Percentiles rank a stretch among this genome's conserved stretches.
These are phyloP conservation scores for Eucalyptus curtisii DNA, from an alignment of 345 rosid species.

Conservation along the genomic window DNA sequence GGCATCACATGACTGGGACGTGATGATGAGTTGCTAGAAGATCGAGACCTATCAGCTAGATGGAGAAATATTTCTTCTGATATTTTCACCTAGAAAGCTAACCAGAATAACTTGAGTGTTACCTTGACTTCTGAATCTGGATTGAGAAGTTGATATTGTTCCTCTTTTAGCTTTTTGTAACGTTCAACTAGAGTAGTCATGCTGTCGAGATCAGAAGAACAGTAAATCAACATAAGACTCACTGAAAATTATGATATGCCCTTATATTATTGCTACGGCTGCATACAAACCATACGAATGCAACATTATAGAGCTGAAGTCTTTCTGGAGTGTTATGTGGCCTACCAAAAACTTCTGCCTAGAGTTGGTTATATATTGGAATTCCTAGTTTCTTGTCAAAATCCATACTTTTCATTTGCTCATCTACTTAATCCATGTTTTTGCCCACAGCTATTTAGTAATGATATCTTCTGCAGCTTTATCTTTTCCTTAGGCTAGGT, in stretches of 20 bases:
- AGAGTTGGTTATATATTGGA: not conserved
- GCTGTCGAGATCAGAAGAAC: conserved; percentile 10
- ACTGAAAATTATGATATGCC: not conserved
- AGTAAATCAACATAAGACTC: not conserved
- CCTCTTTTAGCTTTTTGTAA: conserved; percentile 55
- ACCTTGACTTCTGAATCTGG: conserved; percentile 68
- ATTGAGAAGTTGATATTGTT: conserved; percentile 28
- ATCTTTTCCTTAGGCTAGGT: not conserved
- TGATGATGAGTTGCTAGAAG: not conserved
- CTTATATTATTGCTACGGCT: no score
- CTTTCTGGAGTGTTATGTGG: not conserved
- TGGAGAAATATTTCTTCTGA: not conserved
- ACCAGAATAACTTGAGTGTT: not conserved
- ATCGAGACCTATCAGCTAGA: not conserved
- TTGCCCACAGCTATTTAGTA: not conserved
- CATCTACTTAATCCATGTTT: not conserved
- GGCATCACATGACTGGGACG: not conserved
- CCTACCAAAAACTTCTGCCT: not conserved
- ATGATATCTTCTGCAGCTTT: not conserved
- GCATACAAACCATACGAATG: not conserved
- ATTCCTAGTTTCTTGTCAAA: not conserved
- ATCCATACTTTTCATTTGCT: not conserved
- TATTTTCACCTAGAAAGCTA: not conserved
- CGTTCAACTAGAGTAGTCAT: conserved; percentile 53
- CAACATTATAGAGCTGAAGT: not conserved